Evolutionary conservation across 1,139 yeast species (phyloP).

Genomic region (Suhomyces choctaworum): DNA sequence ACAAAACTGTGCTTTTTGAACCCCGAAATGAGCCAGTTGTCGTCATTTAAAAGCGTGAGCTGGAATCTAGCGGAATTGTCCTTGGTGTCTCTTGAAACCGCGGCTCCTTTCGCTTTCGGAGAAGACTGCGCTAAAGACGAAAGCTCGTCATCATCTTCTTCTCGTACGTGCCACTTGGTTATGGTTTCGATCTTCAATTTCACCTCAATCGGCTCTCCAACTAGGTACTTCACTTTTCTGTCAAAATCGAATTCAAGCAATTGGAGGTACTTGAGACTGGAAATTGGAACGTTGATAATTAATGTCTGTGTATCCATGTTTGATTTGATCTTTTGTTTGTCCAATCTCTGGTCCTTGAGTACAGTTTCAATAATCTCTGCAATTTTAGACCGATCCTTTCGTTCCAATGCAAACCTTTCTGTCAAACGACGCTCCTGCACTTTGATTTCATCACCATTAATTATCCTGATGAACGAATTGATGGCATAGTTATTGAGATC

Average conservation of each 20-base stretch:
- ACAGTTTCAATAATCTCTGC: slow-evolving; percentile 14
- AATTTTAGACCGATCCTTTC: slow-evolving; percentile 18
- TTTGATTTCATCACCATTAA: slow-evolving; percentile 21
- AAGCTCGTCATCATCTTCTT: slow-evolving; percentile 12
- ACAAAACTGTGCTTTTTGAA: slow-evolving; percentile 51
- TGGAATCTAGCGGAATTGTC: slow-evolving; percentile 22
- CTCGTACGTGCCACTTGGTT: slow-evolving; percentile 41
- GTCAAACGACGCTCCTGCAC: slow-evolving; percentile 17
- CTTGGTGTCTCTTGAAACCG: not conserved
- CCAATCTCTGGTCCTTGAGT: slow-evolving; percentile 12
- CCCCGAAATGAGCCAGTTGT: slow-evolving; percentile 74
- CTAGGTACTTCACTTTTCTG: slow-evolving; percentile 44
- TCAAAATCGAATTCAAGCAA: slow-evolving; percentile 46
- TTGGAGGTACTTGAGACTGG: slow-evolving; percentile 52
- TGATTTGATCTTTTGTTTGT: not conserved
- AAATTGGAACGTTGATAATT: slow-evolving; percentile 53
- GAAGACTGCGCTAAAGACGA: slow-evolving; percentile 32
- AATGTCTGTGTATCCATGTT: slow-evolving; percentile 18
- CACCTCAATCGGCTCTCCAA: slow-evolving; percentile 63
- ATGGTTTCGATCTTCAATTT: slow-evolving; percentile 46
- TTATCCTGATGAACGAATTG: slow-evolving; percentile 24
- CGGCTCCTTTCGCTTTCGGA: slow-evolving; percentile 12
- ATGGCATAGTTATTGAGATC: slow-evolving; percentile 44
- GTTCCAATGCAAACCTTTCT: slow-evolving; percentile 17
- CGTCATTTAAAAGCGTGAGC: slow-evolving; percentile 35